Base-by-base conservation (phyloP, 2,329 filamentous ascomycete species). In the Elsinoe necatrix region DNA sequence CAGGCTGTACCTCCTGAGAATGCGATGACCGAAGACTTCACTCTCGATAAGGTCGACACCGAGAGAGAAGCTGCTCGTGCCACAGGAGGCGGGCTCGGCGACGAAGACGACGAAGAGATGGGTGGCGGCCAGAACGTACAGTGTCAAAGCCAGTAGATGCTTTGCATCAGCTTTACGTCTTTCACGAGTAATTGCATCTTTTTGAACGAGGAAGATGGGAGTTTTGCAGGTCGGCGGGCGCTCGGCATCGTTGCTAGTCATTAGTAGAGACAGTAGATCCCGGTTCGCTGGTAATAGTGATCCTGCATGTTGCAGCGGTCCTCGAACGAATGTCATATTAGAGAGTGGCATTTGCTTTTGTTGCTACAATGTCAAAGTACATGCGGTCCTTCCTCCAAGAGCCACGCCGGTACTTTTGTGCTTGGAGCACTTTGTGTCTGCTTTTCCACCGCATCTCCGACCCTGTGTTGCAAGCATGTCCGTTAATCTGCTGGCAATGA, bases 21-120 rank as follows among this genome's bases (percentile, higher is more conserved):
- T 68, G 84, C 87, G 29, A 96, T 97, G 90, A 87, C 87, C 18
- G 93, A 98, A 68, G 86, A 89, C 64, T 95, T 85, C 65, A 83
- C 87, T 52, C 80, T 97, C 31, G 90, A 97, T 72, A 87, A 95
- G 59, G 78, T 95, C 41, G 92, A 96, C 65, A 73, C 79, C 41
- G 82, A 67, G 43, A 67, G 79, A 66, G 81, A 86, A 64, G 75
- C 81, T 67, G 80, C 80, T 55, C 80, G 85, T 63, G 86, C 86
- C 37, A 51, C 55, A 23, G 58, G 61, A 39, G 84, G 83, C 59
- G 83, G 81, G 61, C 76, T 77, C 67, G 21, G 18, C 6, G 83
- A 90, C 45, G 86, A 88, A 47, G 86, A 85, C 18, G 84, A 87
- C 61, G 74, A 75, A 51, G 73, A 77, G 55, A 75, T 76, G 73